Evolutionary conservation across 768 basidiomycete genomes (phyloP).

Genomic region (Trametes coccinea): DNA sequence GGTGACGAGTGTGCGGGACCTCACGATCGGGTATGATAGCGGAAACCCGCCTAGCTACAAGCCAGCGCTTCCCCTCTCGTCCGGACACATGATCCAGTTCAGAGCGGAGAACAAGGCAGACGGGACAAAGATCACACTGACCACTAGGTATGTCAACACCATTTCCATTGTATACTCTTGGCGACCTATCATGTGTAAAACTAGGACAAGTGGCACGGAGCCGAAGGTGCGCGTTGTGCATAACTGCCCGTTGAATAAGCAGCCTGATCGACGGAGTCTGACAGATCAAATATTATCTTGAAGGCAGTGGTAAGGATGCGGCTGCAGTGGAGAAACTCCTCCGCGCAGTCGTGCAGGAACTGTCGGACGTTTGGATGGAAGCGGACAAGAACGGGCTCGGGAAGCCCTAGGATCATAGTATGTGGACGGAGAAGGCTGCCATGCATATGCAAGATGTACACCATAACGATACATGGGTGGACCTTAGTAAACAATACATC

Average conservation of each 20-base stretch:
- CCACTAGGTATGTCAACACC: conserved; percentile 55
- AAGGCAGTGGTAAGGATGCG: conserved; percentile 64
- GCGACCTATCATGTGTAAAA: not conserved
- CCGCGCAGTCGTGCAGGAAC: conserved; percentile 55
- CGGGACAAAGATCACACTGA: conserved; percentile 60
- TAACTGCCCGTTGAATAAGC: conserved; percentile 15
- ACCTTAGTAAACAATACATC: too few species aligned
- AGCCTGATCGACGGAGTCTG: not conserved
- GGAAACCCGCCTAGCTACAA: conserved; percentile 64
- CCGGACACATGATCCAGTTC: conserved; percentile 87
- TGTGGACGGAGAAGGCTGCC: not conserved
- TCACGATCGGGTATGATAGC: conserved; percentile 79
- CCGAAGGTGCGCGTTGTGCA: conserved; percentile 60
- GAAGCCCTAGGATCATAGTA: conserved; percentile 8
- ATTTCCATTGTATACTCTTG: not conserved
- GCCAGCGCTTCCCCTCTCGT: conserved; percentile 68
- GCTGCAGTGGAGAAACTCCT: conserved; percentile 50
- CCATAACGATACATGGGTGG: too few species aligned
- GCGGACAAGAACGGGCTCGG: conserved; percentile 52
- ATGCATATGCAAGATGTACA: conserved; percentile 1
- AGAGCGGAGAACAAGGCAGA: conserved; percentile 46
- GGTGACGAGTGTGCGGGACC: conserved; percentile 67
- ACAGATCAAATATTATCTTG: conserved; percentile 85
- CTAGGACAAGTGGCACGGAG: conserved; percentile 85
- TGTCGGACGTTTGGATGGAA: conserved; percentile 71